Conservation (phyloP, 805 yeast species). For the Saturnispora zaruensis region DNA sequence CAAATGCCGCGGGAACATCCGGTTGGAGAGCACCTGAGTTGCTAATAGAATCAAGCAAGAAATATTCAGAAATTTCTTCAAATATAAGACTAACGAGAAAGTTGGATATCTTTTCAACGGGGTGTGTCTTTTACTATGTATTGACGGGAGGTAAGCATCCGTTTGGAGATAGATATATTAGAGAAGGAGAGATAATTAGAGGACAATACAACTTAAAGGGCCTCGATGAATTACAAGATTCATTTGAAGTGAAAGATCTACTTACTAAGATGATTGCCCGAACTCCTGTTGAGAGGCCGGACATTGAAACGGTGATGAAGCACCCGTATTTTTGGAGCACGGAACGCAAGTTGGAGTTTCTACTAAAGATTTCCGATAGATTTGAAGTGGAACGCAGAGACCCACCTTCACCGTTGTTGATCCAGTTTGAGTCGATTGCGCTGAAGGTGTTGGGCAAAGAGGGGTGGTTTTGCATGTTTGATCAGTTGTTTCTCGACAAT, state of each 20-base stretch:
- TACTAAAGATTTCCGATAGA: constrained; percentile 82
- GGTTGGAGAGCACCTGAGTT: constrained; percentile 99
- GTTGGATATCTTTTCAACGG: constrained; percentile 88
- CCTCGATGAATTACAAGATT: constrained; percentile 38
- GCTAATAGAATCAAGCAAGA: constrained; percentile 23
- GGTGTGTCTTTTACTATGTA: constrained; percentile 88
- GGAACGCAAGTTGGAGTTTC: constrained; percentile 69
- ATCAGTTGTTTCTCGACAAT: constrained; percentile 65
- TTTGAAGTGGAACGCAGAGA: constrained; percentile 87
- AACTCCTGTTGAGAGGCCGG: constrained; percentile 66
- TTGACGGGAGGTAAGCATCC: constrained; percentile 84
- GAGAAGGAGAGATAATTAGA: constrained; percentile 83
- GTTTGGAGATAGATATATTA: constrained; percentile 80
- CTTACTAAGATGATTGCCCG: constrained; percentile 61
- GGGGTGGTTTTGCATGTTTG: constrained; percentile 76
- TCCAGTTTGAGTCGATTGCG: constrained; percentile 64
- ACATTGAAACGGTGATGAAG: constrained; percentile 52
- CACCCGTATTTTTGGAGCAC: constrained; percentile 88
- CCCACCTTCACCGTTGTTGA: constrained; percentile 47
- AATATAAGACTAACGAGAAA: constrained; percentile 72
- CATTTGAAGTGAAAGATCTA: constrained; percentile 62
- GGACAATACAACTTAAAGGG: constrained; percentile 45
- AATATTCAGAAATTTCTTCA: constrained; percentile 9
- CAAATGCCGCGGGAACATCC: constrained; percentile 90
- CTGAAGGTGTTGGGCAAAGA: constrained; percentile 44